Evolutionary conservation across 495 filamentous ascomycete species (phyloP).

Genomic region (Friedmanniomyces simplex): DNA sequence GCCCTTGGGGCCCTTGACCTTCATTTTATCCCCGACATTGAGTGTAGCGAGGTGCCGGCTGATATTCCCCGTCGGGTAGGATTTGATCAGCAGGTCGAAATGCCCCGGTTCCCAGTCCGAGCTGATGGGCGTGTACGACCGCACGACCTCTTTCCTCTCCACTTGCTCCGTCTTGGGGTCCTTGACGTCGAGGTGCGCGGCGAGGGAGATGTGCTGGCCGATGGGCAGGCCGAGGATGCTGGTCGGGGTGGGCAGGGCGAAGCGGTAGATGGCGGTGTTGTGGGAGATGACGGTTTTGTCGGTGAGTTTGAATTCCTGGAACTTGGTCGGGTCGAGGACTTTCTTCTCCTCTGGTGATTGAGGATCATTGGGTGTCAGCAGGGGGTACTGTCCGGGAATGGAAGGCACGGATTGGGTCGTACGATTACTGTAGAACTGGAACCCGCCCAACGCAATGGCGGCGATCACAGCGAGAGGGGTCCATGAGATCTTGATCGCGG

Average conservation of each 20-base stretch:
- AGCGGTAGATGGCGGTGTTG: slow-evolving; percentile 98
- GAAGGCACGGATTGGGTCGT: slow-evolving; percentile 29
- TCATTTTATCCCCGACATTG: slow-evolving; percentile 74
- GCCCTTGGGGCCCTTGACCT: slow-evolving; percentile 85
- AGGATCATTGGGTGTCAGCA: not conserved
- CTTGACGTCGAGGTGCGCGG: slow-evolving; percentile 39
- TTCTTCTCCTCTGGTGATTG: slow-evolving; percentile 51
- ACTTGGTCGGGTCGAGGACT: slow-evolving; percentile 74
- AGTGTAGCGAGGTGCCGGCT: slow-evolving; percentile 78
- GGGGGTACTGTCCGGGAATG: not conserved
- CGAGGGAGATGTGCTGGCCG: slow-evolving; percentile 95
- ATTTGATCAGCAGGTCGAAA: slow-evolving; percentile 96
- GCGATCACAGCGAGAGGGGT: slow-evolving; percentile 57
- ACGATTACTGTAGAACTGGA: slow-evolving; percentile 55
- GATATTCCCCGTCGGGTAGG: slow-evolving; percentile 94
- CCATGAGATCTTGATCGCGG: slow-evolving; percentile 70
- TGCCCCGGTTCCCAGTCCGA: slow-evolving; percentile 85
- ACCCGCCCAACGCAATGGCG: slow-evolving; percentile 48
- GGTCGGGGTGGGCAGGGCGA: slow-evolving; percentile 62
- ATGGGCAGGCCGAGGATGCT: slow-evolving; percentile 92
- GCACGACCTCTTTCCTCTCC: slow-evolving; percentile 74
- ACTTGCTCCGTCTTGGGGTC: slow-evolving; percentile 48
- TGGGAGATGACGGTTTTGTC: slow-evolving; percentile 90
- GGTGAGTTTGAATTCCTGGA: slow-evolving; percentile 80
- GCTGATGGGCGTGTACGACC: slow-evolving; percentile 93